These are phyloP conservation scores for Lactarius vividus DNA, from an alignment of 768 basidiomycete species.

Conservation along the genomic window DNA sequence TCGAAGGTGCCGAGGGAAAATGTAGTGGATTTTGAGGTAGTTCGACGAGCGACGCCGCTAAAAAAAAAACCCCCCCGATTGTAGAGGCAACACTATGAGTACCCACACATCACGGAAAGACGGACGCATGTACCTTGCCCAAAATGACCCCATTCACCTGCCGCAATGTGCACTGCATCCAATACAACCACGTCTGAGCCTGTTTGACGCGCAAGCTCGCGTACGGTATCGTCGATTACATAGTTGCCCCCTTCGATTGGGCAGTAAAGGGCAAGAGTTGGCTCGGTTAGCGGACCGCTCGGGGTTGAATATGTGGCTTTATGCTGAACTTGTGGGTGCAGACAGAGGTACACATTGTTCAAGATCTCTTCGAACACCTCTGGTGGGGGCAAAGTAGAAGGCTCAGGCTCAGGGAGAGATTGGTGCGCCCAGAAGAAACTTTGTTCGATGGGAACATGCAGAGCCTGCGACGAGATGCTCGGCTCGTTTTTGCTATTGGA, in stretches of 20 bases:
- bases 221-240: conserved; percentile 75
- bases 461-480: conserved; percentile 33
- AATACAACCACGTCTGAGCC: conserved; percentile 81
- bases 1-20: conserved; percentile 40
- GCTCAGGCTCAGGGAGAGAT: conserved; percentile 34
- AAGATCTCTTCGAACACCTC: conserved; percentile 75
- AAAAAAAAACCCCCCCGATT: background rate
- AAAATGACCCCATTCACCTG: conserved; percentile 85
- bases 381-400: conserved; percentile 56
- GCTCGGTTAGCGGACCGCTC: conserved; percentile 60
- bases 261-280: conserved; percentile 82
- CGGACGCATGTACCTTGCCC: conserved; percentile 57
- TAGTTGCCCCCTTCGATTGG: conserved; percentile 88
- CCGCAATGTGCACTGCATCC: conserved; percentile 80
- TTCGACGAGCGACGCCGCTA: conserved; percentile 68
- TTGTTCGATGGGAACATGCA: conserved; percentile 54
- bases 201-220: conserved; percentile 68
- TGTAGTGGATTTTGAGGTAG: conserved; percentile 77
- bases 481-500: conserved; percentile 28
- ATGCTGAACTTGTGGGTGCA: conserved; percentile 82
- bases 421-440: conserved; percentile 63
- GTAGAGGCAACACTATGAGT: background rate
- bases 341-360: conserved; percentile 69
- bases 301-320: conserved; percentile 59
- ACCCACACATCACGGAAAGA: background rate